A percentile compares a stretch with the other conserved stretches of the same genome.
phyloP scores from a whole-genome alignment of 371 early-diverging fungal genomes.

The Syncephalastrum racemosum region DNA sequence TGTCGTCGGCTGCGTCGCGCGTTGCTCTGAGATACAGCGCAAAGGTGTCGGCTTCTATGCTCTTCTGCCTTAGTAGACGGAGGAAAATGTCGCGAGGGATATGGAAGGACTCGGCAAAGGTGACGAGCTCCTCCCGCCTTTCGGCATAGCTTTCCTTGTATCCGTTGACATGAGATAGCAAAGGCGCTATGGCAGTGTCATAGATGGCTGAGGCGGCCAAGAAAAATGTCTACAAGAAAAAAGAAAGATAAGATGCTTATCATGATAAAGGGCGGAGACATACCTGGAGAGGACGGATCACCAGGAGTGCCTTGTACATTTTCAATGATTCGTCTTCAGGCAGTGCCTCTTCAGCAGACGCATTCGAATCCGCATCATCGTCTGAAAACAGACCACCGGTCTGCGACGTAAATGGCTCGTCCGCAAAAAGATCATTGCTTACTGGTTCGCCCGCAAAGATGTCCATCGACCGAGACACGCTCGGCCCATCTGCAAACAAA shows the following conservation, averaged over 20 bases:
- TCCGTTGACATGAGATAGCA: not conserved
- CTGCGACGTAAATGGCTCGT: slow-evolving; percentile 10
- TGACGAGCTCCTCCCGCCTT: slow-evolving; percentile 28
- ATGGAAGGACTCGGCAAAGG: slow-evolving; percentile 31
- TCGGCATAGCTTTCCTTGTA: slow-evolving; percentile 14
- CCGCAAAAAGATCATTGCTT: slow-evolving; percentile 11
- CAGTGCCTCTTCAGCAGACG: too few species aligned
- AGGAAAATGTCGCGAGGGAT: slow-evolving; percentile 27
- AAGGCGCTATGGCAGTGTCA: slow-evolving; percentile 11
- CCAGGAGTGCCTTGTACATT: slow-evolving; percentile 40
- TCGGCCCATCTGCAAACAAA: slow-evolving; percentile 20
- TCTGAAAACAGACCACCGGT: slow-evolving; percentile 4
- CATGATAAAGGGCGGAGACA: not conserved
- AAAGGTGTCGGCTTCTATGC: slow-evolving; percentile 58
- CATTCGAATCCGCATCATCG: slow-evolving; percentile 4
- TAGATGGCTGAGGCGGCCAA: slow-evolving; percentile 38
- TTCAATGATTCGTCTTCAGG: slow-evolving; percentile 20
- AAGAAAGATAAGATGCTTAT: not conserved
- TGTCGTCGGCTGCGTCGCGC: slow-evolving; percentile 9
- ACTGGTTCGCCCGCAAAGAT: slow-evolving; percentile 20
- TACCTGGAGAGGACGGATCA: slow-evolving; percentile 48
- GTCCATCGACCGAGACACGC: slow-evolving; percentile 11
- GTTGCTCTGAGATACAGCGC: slow-evolving; percentile 37
- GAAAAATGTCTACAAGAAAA: slow-evolving; percentile 31
- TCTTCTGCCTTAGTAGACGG: slow-evolving; percentile 51